Evolutionary conservation across 495 filamentous ascomycete genomes (phyloP), one percentile per base, ranked within the genome.

Genomic region (Entonaema liquescens): DNA sequence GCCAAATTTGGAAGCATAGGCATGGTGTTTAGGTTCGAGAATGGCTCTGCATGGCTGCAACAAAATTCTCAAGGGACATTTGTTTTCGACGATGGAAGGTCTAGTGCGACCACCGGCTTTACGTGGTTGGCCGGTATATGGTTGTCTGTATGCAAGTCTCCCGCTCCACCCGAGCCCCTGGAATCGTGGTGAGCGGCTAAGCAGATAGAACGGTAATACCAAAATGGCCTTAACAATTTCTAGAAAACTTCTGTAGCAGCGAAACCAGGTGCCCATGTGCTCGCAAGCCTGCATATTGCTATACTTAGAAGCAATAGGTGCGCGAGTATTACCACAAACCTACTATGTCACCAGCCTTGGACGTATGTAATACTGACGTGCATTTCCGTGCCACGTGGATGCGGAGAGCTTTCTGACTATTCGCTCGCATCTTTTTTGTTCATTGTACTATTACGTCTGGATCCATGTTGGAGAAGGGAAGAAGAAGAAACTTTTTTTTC

Each of bases 221-320:
- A 38, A 28, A 31, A 12, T 12, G 6, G 28, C 13, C 7, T 55
- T 59, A 17, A 28, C 25, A 12, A 57, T 56, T 76, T 73, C 73
- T 75, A 70, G 73, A 75, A 75, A 42, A 21, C 19, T 75, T 75
- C 73, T 59, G 54, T 61, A 57, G 57, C 62, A 70, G 49, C 53
- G 70, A 56, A 35, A 36, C 40, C 66, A 47, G 21, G 42, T 47
- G 42, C 66, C 66, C 64, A 65, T 62, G 58, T 67, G 68, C 29
- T 53, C 31, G 65, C 29, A 53, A 54, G 73, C 59, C 62, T 65
- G 58, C 55, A 70, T 62, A 66, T 74, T 47, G 60, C 71, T 72
- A 72, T 72, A 72, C 69, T 67, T 72, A 72, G 69, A 31, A 65
- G 42, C 42, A 47, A 55, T 44, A 59, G 28, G 17, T 19, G 40